These are phyloP conservation scores for Bipolaris sorokiniana DNA, from an alignment of 2,329 filamentous ascomycete species.

Conservation along the genomic window DNA sequence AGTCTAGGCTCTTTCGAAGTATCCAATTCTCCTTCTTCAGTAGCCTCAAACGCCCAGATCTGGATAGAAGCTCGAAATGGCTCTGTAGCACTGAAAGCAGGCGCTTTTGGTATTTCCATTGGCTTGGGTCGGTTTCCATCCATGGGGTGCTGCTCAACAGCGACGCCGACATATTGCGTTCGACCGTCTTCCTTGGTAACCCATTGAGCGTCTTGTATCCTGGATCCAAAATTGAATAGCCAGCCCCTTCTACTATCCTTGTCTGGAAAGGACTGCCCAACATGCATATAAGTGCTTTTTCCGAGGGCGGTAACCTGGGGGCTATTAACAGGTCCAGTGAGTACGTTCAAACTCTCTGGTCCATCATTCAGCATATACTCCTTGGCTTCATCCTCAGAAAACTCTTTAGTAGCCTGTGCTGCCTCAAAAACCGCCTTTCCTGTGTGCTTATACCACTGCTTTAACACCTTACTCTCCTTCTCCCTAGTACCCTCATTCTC, in stretches of 20 bases:
- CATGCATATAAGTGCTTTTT: conserved; percentile 52
- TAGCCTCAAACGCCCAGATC: conserved; percentile 63
- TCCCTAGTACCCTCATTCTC: conserved; percentile 50
- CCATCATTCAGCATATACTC: conserved; percentile 52
- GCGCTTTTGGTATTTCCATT: conserved; percentile 45
- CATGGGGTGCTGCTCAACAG: conserved; percentile 40
- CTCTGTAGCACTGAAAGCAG: conserved; percentile 59
- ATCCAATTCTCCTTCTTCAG: conserved; percentile 51
- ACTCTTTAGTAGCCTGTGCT: conserved; percentile 48
- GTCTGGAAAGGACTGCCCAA: conserved; percentile 49
- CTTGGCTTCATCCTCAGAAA: conserved; percentile 49
- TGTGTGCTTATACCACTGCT: conserved; percentile 61
- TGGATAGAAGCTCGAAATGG: conserved; percentile 61
- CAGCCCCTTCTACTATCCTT: conserved; percentile 52
- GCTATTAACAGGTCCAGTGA: conserved; percentile 58
- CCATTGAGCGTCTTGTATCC: conserved; percentile 59
- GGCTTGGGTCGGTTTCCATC: conserved; percentile 29
- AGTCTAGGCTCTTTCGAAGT: conserved; percentile 54
- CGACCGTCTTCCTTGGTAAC: conserved; percentile 49
- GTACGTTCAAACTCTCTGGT: conserved; percentile 48
- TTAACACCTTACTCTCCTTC: conserved; percentile 55
- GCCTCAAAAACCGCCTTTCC: conserved; percentile 51
- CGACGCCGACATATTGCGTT: conserved; percentile 64
- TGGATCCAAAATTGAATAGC: conserved; percentile 63
- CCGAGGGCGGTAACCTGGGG: conserved; percentile 54